Conservation (phyloP, 176 grass and related monocot genomes). For the Alopecurus myosuroides region DNA sequence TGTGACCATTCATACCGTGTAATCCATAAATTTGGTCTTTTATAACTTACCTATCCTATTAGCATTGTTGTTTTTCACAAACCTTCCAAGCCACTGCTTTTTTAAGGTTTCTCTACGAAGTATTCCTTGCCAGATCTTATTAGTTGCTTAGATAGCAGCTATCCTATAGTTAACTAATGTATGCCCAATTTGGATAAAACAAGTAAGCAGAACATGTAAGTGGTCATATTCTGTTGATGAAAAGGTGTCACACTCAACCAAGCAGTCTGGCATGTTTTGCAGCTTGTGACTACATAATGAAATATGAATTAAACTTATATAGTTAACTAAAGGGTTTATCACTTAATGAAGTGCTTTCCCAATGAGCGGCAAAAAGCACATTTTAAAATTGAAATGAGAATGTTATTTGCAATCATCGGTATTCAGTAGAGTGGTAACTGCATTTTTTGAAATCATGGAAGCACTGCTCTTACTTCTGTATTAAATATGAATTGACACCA, state of each 20-base stretch:
- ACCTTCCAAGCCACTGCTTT: not conserved
- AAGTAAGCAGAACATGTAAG: not conserved
- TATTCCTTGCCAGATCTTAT: not conserved
- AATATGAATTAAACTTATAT: not conserved
- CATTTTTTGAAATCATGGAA: not conserved
- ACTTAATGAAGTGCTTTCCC: not conserved
- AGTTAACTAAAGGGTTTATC: not conserved
- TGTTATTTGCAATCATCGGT: not conserved
- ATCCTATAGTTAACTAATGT: not conserved
- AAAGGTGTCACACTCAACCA: not conserved
- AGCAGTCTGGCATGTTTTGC: not conserved
- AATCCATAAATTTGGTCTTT: not conserved
- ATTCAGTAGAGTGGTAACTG: not conserved
- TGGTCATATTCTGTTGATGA: not conserved
- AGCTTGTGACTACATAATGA: not conserved
- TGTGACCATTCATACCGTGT: not conserved
- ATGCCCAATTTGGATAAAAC: not conserved
- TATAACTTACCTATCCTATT: not conserved
- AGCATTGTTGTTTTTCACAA: not conserved
- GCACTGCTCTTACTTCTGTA: not conserved
- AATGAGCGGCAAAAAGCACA: not conserved
- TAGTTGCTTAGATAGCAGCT: not conserved
- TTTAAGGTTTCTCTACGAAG: not conserved
- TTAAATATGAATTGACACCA: not conserved
- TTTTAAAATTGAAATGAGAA: not conserved